Evolutionary conservation across 768 basidiomycete genomes (phyloP), one percentile per base, ranked within the genome.

Genomic region (Pleurotus djamor): DNA sequence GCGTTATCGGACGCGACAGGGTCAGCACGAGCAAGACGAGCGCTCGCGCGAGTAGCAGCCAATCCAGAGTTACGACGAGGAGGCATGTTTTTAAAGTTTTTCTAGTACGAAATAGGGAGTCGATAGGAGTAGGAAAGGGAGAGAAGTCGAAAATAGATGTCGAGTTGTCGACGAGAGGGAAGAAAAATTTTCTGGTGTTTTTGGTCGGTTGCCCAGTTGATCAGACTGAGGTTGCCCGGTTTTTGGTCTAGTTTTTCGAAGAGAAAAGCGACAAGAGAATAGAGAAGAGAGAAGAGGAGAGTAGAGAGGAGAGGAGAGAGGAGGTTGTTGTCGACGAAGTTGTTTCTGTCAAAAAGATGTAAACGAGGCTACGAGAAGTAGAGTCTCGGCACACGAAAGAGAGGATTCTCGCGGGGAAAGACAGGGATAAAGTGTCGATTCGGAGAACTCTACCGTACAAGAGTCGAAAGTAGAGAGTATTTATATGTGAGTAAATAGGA

Each of bases 301-400:
- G 51, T 13, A 33, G 33, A 37, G 14, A n/a, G 34, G 33, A 52
- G 33, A n/a, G 4, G 51, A 34, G 14, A 21, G 14, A 34, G 33
- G 21, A 52, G 38, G 10, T 41, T 41, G 38, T 41, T 41, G 9
- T 41, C 13, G 28, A n/a, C 13, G 14, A n/a, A 37, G 51, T 52
- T 52, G 32, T 12, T 33, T n/a, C 51, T 52, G 51, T 52, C 34
- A 52, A 52, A 52, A 52, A 52, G 28, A 35, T 52, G 51, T 52
- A 37, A 37, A 52, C 51, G 51, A 52, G 51, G 51, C 21, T 28
- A 28, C 21, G 21, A 28, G 21, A 28, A 28, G 21, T 28, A 28
- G 21, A 28, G 1, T 28, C 21, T 28, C 21, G 21, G 21, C 21
- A 28, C 21, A 28, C 21, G 21, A 28, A 28, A 28, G 21, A 28